Evolutionary conservation across 2,329 filamentous ascomycete genomes (phyloP).

Genomic region (Davidsoniella virescens): DNA sequence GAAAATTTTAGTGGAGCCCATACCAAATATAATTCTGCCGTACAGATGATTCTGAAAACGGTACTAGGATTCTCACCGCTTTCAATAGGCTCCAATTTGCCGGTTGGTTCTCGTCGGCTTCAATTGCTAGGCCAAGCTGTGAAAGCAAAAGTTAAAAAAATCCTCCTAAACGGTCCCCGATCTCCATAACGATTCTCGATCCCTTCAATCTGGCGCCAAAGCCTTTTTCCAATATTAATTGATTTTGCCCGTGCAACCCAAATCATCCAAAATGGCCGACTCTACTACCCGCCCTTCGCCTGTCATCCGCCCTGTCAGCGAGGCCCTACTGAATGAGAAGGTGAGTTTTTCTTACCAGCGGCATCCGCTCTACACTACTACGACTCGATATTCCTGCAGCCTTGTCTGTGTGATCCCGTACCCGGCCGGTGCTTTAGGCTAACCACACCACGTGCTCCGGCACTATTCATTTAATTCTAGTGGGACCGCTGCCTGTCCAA

Average conservation of each 20-base stretch:
- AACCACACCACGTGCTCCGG: background rate
- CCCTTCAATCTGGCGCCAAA: constrained; percentile 3
- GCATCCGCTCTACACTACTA: background rate
- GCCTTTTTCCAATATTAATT: constrained; percentile 1
- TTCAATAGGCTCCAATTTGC: constrained; percentile 22
- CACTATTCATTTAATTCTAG: background rate
- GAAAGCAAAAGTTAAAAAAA: constrained; percentile 3
- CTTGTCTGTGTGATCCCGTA: background rate
- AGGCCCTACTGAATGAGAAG: constrained; percentile 98
- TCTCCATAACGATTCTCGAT: constrained; percentile 4
- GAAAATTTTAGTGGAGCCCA: constrained; percentile 13
- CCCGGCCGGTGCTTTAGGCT: background rate
- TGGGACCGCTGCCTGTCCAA: constrained; percentile 99
- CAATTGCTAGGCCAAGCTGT: background rate
- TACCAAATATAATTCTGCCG: constrained; percentile 27
- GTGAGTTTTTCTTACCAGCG: constrained; percentile 31
- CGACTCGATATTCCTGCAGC: background rate
- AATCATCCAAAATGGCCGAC: constrained; percentile 33
- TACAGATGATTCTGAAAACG: constrained; percentile 16
- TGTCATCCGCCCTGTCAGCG: constrained; percentile 75
- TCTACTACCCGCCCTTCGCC: constrained; percentile 25
- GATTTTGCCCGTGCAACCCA: background rate
- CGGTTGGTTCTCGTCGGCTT: constrained; percentile 22
- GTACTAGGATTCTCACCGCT: constrained; percentile 26
- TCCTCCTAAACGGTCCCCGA: background rate